Evolutionary conservation across 2,329 filamentous ascomycete species (phyloP), one percentile per base, ranked within the genome.

Genomic region (Aspergillus quadrilineatus): DNA sequence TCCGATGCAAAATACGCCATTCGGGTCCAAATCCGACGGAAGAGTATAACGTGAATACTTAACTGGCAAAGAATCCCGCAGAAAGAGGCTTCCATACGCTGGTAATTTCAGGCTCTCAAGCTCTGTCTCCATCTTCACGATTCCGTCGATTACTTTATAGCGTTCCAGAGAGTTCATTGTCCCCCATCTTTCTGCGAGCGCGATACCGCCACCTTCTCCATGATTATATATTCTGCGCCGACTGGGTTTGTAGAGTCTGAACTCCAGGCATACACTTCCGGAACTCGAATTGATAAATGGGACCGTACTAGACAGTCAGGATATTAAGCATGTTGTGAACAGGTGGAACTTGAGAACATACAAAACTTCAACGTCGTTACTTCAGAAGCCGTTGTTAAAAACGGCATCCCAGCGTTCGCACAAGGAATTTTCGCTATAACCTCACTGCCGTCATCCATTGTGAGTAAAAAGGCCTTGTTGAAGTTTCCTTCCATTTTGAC

Each of bases 191-290:
- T 69, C 45, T 41, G 65, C 60, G n/a, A 75, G 61, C 17, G 61
- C 53, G 55, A 73, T 60, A 1, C 75, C 73, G 4, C 51, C 51
- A 46, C 66, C 56, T 73, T 70, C 63, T 75, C 69, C 67, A 76
- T 74, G 57, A 77, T 71, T 28, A 77, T 75, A 54, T 75, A 75
- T 55, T 76, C 73, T 3, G 64, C 68, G 1, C 72, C 72, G n/a
- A 76, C 68, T 6, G 64, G 50, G 61, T 73, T 75, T 3, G 68
- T 61, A 14, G 61, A 45, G 26, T 65, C 68, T 22, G 69, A 56
- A 26, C 65, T 71, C 62, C 71, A 75, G 42, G 65, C 58, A 48
- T 68, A 67, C 6, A 75, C 60, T 55, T 68, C 56, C 4, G 72
- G 73, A 6, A 75, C 72, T n/a, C 63, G 70, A 58, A 74, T 62